A percentile compares a stretch with the other conserved stretches of the same genome.
Evolutionary conservation across 208 protist species (phyloP).

Genomic region (Leishmania tropica): DNA sequence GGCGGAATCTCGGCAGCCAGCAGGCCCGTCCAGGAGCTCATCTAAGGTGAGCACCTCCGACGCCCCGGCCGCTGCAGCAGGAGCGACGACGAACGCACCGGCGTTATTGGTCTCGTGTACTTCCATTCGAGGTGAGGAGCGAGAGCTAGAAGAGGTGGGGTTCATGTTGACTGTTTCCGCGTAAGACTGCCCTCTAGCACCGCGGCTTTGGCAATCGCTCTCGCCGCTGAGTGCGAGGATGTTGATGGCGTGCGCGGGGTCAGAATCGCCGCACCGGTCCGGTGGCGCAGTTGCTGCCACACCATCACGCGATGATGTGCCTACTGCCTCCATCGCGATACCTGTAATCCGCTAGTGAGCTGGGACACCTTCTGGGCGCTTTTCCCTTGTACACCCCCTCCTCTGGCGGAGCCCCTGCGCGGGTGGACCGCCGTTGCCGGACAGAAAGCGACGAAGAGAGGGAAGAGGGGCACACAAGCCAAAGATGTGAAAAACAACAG

Average conservation of each 20-base stretch:
- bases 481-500: neutral
- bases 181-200: neutral
- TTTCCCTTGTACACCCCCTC: neutral
- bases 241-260: neutral
- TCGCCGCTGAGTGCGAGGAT: constrained; percentile 1
- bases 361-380: neutral
- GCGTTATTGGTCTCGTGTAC: neutral
- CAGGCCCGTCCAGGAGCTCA: constrained; percentile 10
- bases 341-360: neutral
- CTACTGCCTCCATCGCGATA: neutral
- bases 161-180: constrained; percentile 12
- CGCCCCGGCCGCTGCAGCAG: neutral
- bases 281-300: neutral
- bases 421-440: neutral
- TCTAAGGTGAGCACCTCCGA: constrained; percentile 4
- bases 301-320: neutral
- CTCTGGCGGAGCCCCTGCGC: neutral
- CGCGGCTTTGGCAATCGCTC: neutral
- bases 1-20: neutral
- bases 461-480: neutral
- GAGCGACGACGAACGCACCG: neutral
- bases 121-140: neutral
- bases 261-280: neutral
- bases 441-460: neutral
- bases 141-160: neutral